Evolutionary conservation across 495 filamentous ascomycete species (phyloP), one percentile per base, ranked within the genome.

Genomic region (Pyronema omphalodes): DNA sequence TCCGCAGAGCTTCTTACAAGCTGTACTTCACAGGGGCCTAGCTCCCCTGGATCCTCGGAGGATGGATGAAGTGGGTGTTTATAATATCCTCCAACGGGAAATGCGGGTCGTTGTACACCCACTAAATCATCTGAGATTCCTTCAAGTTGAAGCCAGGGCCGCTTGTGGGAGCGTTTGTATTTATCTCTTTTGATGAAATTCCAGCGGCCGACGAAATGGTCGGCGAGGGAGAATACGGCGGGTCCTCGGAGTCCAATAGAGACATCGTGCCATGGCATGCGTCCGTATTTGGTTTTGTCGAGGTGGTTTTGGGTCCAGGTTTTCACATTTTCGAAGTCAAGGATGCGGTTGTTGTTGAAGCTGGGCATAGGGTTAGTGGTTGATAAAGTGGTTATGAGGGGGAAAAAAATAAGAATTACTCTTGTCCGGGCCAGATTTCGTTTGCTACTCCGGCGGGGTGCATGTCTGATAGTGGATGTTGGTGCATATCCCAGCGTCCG

Each of bases 231-330:
- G 64, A 88, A 88, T 34, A 94, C 84, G 60, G 81, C 86, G 40
- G 88, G 85, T 6, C 89, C 89, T 45, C 93, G 76, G 18, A 95
- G 53, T 2, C 84, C 87, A 84, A 95, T 88, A 4, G 83, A 74
- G 3, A 96, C 87, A 65, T 96, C 89, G 62, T 96, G 89, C 89
- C 89, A 96, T 1, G 89, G 89, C 89, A 96, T 94, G 33, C 89
- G 80, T 19, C 88, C 88, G 57, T 83, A 93, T 36, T 94, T 86
- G 0, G 82, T 78, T 70, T 95, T 95, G 67, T 76, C 84, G n/a
- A 96, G 70, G 63, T 93, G 84, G 61, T 96, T 96, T 45, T 79
- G 76, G 66, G 88, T 85, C 89, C 89, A 96, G 61, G 94, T 82
- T 7, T 83, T 63, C 17, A 98, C 91, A 18, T 78, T 82, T 59